These are phyloP conservation scores for Fistulinella cinereoalba DNA, from an alignment of 1,284 basidiomycete species.

Conservation along the genomic window DNA sequence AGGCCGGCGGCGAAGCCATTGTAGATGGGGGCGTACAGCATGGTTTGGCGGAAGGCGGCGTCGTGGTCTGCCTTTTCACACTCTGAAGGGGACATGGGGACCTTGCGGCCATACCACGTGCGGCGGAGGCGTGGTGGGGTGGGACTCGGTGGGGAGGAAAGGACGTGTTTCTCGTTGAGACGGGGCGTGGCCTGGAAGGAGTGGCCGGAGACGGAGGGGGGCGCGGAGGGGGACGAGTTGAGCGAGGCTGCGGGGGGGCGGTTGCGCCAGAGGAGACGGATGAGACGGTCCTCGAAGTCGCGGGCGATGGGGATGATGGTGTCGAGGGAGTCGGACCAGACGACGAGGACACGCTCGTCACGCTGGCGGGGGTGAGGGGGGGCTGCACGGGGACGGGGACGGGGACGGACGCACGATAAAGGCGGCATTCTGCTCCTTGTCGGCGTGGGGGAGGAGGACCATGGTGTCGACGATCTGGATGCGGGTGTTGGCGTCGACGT, in stretches of 20 bases:
- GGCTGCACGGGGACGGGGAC: background rate
- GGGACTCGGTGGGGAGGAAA: slow-evolving; percentile 6
- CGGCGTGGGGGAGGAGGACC: slow-evolving; percentile 66
- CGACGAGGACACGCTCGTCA: slow-evolving; percentile 69
- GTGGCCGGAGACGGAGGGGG: slow-evolving; percentile 30
- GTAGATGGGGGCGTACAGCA: slow-evolving; percentile 75
- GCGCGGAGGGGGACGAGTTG: slow-evolving; percentile 18
- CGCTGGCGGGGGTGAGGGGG: slow-evolving; percentile 45
- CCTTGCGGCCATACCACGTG: slow-evolving; percentile 35
- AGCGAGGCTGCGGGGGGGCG: slow-evolving; percentile 25
- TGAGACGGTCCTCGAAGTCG: slow-evolving; percentile 78
- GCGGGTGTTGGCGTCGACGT: slow-evolving; percentile 66
- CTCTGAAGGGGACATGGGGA: slow-evolving; percentile 33
- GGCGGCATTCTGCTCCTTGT: slow-evolving; percentile 82
- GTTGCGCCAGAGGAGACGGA: slow-evolving; percentile 70
- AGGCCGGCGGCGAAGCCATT: slow-evolving; percentile 69
- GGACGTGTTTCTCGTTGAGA: slow-evolving; percentile 19
- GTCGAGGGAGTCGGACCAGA: slow-evolving; percentile 77
- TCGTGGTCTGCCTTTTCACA: slow-evolving; percentile 47
- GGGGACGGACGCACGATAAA: slow-evolving; percentile 59
- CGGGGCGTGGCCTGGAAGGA: slow-evolving; percentile 15
- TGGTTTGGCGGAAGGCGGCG: slow-evolving; percentile 47
- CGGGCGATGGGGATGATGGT: slow-evolving; percentile 66
- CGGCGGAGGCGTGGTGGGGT: slow-evolving; percentile 24
- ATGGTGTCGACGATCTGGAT: slow-evolving; percentile 72